phyloP scores from a whole-genome alignment of 2,329 filamentous ascomycete genomes.

The Thielaviopsis populi region DNA sequence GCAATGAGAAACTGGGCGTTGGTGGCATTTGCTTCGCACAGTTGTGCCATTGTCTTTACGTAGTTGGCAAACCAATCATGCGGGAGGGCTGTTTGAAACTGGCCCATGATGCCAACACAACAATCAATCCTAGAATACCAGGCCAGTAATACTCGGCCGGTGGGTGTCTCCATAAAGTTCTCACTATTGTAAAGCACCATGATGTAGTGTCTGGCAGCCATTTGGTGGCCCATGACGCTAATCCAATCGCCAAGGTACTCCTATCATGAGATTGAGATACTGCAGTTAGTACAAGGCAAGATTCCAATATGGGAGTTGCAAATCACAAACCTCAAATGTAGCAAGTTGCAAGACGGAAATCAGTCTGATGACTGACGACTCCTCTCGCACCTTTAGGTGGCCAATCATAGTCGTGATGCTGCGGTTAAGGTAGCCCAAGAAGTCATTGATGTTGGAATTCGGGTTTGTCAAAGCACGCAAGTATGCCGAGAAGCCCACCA shows the following conservation, averaged over 20 bases:
- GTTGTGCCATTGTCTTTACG: constrained; percentile 27
- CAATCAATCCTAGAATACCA: constrained; percentile 90
- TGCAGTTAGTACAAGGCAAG: constrained; percentile 8
- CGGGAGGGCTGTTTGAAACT: constrained; percentile 56
- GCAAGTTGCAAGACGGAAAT: constrained; percentile 82
- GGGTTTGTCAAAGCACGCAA: constrained; percentile 59
- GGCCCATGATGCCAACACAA: constrained; percentile 68
- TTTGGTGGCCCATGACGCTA: constrained; percentile 82
- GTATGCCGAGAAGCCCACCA: constrained; percentile 81
- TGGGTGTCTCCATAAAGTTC: constrained; percentile 53
- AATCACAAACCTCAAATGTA: constrained; percentile 63
- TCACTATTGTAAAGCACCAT: constrained; percentile 63
- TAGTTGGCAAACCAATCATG: constrained; percentile 62
- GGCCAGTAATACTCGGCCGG: constrained; percentile 58
- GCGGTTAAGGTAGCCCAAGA: constrained; percentile 79
- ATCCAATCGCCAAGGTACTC: constrained; percentile 94
- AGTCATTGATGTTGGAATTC: constrained; percentile 60
- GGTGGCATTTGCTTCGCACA: neutral
- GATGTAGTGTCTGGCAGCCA: constrained; percentile 71
- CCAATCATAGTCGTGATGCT: constrained; percentile 64
- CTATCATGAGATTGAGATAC: constrained; percentile 31
- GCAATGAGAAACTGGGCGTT: constrained; percentile 49
- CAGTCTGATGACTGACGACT: constrained; percentile 57
- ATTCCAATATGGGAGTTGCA: neutral
- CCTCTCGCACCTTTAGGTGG: constrained; percentile 54